These are phyloP conservation scores for Telfairia occidentalis DNA, from an alignment of 331 rosid species.

Conservation along the genomic window DNA sequence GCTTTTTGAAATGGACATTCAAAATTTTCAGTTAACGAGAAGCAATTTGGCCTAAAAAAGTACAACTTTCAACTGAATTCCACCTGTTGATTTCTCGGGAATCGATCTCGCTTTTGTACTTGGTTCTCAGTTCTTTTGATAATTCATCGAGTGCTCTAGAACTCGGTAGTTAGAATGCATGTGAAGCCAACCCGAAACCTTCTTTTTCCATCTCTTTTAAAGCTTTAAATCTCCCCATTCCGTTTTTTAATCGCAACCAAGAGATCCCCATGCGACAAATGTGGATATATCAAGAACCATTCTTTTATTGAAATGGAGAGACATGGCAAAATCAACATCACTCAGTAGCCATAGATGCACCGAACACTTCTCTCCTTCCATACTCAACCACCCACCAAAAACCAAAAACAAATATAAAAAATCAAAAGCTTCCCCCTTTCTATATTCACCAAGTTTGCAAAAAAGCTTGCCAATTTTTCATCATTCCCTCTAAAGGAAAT, in stretches of 20 bases:
- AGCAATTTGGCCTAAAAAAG: not conserved
- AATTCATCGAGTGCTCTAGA: slow-evolving; percentile 7
- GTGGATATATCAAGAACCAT: not conserved
- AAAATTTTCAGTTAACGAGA: not conserved
- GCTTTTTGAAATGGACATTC: no score
- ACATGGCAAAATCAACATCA: not conserved
- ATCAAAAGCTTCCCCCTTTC: no score
- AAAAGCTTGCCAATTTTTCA: not conserved
- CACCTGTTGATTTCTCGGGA: slow-evolving; percentile 2
- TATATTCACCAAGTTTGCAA: no score
- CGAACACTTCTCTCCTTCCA: not conserved
- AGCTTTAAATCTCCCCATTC: not conserved
- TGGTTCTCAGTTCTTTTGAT: not conserved
- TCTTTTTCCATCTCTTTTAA: not conserved
- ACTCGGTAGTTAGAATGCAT: slow-evolving; percentile 7
- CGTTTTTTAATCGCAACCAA: not conserved
- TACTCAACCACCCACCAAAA: not conserved
- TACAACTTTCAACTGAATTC: not conserved
- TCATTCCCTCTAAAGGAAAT: slow-evolving; percentile 10
- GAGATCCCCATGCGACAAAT: not conserved
- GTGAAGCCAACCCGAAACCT: slow-evolving; percentile 3
- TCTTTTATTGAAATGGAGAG: not conserved
- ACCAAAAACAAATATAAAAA: not conserved
- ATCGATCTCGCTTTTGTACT: slow-evolving; percentile 1
- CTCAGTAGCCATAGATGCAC: slow-evolving; percentile 5